Evolutionary conservation across 2,329 filamentous ascomycete species (phyloP), one percentile per base, ranked within the genome.

Genomic region (Aspergillus brunneoviolaceus): DNA sequence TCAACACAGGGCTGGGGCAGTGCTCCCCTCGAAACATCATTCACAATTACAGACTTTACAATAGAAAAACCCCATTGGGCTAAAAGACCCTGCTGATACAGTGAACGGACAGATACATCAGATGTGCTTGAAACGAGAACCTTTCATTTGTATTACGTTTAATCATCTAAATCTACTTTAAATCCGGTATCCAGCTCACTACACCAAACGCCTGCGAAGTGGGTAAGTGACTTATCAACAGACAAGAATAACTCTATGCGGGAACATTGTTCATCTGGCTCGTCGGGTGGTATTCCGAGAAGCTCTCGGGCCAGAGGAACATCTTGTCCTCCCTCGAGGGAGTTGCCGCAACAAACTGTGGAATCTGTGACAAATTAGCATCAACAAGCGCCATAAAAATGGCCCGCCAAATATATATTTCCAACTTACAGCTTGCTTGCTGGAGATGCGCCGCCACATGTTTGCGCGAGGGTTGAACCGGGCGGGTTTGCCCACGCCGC

Each of bases 401-500:
- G 11, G 47, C 9, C 11, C 42, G 19, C 33, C 70, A 65, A 53
- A 69, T 69, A 25, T 63, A 63, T 16, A 2, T 29, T 5, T 1
- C 19, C 14, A 21, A 54, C 79, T 71, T 64, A 84, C 82, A 42
- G 82, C 81, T 49, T 77, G 80, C 76, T 82, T 83, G 76, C 84
- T 87, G 35, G 82, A 85, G 49, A 85, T 81, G 29, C 86, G 79
- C 56, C 87, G 78, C 87, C 87, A 89, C 77, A 89, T 79, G 72
- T 89, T 89, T 29, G 86, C 87, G 49, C 87, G 80, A 7, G 87
- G 87, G 74, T 89, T 89, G 78, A 88, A 89, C 65, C 81, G 79
- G 9, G 77, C 80, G 0, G 87, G 87, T 61, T 84, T 76, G 45
- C 87, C 87, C 59, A 78, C 73, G 53, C 87, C 87, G 52, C 81